Evolutionary conservation across 495 filamentous ascomycete species (phyloP), one percentile per base, ranked within the genome.

Genomic region (Aspergillus affinis): DNA sequence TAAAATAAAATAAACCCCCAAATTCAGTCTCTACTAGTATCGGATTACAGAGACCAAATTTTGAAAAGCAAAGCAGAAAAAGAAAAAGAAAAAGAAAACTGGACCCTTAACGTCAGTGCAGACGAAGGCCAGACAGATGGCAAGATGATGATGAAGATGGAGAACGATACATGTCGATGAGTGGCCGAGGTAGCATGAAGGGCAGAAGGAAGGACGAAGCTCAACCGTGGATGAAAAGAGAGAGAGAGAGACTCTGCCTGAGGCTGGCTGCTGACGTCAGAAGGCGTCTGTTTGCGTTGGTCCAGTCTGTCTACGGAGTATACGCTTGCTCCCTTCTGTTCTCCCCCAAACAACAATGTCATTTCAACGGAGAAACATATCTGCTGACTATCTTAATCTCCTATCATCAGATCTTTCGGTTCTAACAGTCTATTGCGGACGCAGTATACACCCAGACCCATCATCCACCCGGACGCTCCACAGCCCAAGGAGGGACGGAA

Each of bases 61-160:
- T 4, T 15, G 36, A 13, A 17, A 41, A 41, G 3, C 13, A 13
- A 41, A 41, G 12, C 32, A 36, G 15, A 41, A 15, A 41, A 5
- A 15, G 12, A 6, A 41, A 15, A 19, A 49, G 47, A 26, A 20
- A 20, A 21, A 17, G 47, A 49, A 10, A 26, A 26, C 23, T 26
- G 23, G 23, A 26, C 23, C 23, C 23, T 26, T 26, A 26, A 26
- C 23, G 23, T 26, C 23, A 26, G 23, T 26, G 2, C 23, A 26
- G 23, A 2, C 23, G 23, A 26, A 26, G 23, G 23, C 23, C 23
- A 26, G 23, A 41, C 10, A 13, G 36, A 41, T 41, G 36, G n/a
- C 46, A 13, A 48, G 46, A 48, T n/a, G 46, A 48, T 13, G 47
- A 49, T 49, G 47, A 49, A 1, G 17, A n/a, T 48, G 46, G 46